These are phyloP conservation scores for Penicillium pancosmium DNA, from an alignment of 495 filamentous ascomycete species.

Conservation along the genomic window DNA sequence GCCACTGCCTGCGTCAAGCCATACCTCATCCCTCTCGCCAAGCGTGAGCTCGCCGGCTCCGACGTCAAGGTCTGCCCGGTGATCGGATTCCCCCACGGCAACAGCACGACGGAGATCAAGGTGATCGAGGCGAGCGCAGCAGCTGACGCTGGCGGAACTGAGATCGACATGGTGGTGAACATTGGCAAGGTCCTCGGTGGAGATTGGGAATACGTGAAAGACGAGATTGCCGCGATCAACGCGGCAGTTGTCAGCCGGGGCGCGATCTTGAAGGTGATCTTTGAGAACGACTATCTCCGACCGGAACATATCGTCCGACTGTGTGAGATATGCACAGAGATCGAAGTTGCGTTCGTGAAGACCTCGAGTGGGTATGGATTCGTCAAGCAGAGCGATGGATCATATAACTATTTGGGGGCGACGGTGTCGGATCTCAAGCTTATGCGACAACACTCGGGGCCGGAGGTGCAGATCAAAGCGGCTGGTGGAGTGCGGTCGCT, in stretches of 20 bases:
- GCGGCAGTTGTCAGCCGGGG: slow-evolving; percentile 39
- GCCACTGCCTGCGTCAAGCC: slow-evolving; percentile 61
- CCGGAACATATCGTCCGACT: slow-evolving; percentile 49
- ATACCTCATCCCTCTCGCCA: slow-evolving; percentile 52
- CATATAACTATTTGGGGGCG: slow-evolving; percentile 54
- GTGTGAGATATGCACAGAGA: slow-evolving; percentile 52
- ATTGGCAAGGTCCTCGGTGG: slow-evolving; percentile 56
- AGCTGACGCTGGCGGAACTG: slow-evolving; percentile 46
- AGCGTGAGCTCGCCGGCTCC: slow-evolving; percentile 45
- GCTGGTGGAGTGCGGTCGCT: slow-evolving; percentile 53
- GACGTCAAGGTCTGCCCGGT: slow-evolving; percentile 56
- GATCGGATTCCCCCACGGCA: slow-evolving; percentile 62
- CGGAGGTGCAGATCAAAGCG: slow-evolving; percentile 57
- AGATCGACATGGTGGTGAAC: slow-evolving; percentile 65
- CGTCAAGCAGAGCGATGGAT: slow-evolving; percentile 52
- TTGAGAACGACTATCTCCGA: slow-evolving; percentile 57
- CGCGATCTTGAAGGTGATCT: slow-evolving; percentile 60
- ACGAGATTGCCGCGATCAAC: slow-evolving; percentile 55
- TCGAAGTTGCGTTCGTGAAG: slow-evolving; percentile 58
- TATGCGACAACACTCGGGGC: slow-evolving; percentile 51
- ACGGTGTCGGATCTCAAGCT: slow-evolving; percentile 52
- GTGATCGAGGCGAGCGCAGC: slow-evolving; percentile 54
- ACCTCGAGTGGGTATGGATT: slow-evolving; percentile 62
- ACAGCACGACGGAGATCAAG: slow-evolving; percentile 56
- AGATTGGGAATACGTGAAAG: slow-evolving; percentile 56